Percentiles rank a stretch among this genome's conserved stretches.
Conservation (phyloP, 2,329 filamentous ascomycete genomes). For the Amauroascus verrucosus region DNA sequence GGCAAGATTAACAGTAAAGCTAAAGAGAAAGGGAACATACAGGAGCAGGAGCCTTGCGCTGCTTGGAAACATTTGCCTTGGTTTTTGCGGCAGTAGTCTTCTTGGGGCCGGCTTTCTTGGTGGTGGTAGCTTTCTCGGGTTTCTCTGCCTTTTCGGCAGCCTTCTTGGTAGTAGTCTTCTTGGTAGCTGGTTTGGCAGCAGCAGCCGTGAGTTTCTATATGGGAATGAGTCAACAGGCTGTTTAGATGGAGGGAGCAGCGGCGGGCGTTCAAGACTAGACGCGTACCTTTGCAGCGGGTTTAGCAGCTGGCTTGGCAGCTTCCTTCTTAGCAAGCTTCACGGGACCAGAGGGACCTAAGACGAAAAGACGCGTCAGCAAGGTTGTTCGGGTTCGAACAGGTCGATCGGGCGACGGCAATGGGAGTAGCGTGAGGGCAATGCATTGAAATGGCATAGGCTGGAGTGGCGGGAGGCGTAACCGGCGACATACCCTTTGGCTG, state of each 20-base stretch:
- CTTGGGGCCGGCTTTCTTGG: conserved; percentile 40
- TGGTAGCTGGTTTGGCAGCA: conserved; percentile 27
- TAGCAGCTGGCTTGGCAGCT: conserved; percentile 31
- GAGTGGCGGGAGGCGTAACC: too few species aligned
- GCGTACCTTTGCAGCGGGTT: conserved; percentile 28
- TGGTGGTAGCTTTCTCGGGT: conserved; percentile 23
- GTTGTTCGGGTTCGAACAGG: conserved; percentile 4
- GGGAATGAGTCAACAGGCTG: not conserved
- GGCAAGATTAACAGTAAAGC: conserved; percentile 16
- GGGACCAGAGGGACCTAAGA: conserved; percentile 65
- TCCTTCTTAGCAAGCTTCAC: conserved; percentile 88
- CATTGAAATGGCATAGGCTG: too few species aligned
- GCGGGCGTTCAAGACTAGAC: not conserved
- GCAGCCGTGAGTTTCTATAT: conserved; percentile 12
- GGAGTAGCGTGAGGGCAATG: too few species aligned
- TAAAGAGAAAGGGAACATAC: conserved; percentile 23
- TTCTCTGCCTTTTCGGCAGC: conserved; percentile 29
- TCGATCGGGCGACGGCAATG: not conserved
- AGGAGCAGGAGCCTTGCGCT: conserved; percentile 41
- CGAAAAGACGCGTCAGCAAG: conserved; percentile 24
- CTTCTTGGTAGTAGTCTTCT: conserved; percentile 25
- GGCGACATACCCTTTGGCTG: conserved; percentile 72
- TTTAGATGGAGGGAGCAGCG: not conserved
- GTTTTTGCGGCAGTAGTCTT: conserved; percentile 44
- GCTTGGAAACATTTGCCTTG: conserved; percentile 46